Conservation (phyloP, 441 rosid species). For the Iberis amara region DNA sequence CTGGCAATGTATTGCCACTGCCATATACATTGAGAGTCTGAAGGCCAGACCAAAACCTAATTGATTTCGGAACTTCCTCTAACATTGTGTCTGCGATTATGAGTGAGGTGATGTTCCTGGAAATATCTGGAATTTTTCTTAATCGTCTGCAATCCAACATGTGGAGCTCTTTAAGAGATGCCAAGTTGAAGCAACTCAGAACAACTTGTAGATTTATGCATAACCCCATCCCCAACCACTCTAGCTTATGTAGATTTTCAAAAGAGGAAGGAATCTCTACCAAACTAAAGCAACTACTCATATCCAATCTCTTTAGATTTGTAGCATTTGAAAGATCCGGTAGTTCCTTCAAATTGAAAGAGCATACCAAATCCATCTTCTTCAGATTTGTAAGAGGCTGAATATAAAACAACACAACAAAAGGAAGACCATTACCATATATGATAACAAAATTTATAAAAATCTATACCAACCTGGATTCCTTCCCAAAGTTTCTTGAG, state of each 20-base stretch:
- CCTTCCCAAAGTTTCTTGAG: slow-evolving; percentile 19
- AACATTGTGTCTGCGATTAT: slow-evolving; percentile 1
- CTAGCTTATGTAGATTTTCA: not conserved
- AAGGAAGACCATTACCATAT: not conserved
- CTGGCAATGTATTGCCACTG: not conserved
- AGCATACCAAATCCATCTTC: slow-evolving; percentile 17
- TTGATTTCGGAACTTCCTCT: not conserved
- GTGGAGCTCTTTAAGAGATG: not conserved
- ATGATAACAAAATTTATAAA: not conserved
- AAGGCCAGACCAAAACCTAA: not conserved
- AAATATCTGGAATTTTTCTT: not conserved
- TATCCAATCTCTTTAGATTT: not conserved
- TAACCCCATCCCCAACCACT: accelerated
- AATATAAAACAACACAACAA: not conserved
- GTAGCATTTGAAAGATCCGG: slow-evolving; percentile 29
- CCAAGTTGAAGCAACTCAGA: slow-evolving; percentile 3
- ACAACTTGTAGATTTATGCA: not conserved
- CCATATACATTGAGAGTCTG: not conserved
- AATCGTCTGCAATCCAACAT: slow-evolving; percentile 6
- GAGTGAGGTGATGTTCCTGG: not conserved
- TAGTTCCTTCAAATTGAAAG: slow-evolving; percentile 2
- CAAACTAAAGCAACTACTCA: not conserved
- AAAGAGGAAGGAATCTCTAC: not conserved
- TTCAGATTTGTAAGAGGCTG: slow-evolving; percentile 26
- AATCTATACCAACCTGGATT: not conserved